These are phyloP conservation scores for peach (Prunus persica) DNA, from an alignment of 306 rosid species.

Conservation along the genomic window Prunus_persica_NCBIv2 NC_034014.1:27027501-27028000, in stretches of 20 bases:
- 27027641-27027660: neutral
- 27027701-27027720: too few relatives aligned
- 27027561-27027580: constrained; percentile 19
- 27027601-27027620: neutral
- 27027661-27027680: neutral
- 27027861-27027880: too few relatives aligned
- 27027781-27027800: too few relatives aligned
- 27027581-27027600: neutral
- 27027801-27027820: neutral
- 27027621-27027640: neutral
- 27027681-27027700: constrained; percentile 10
- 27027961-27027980: too few relatives aligned
- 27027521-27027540: constrained; percentile 34
- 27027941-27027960: too few relatives aligned
- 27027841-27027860: neutral
- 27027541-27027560: constrained; percentile 42
- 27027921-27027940: too few relatives aligned
- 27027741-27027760: too few relatives aligned
- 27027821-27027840: neutral
- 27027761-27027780: too few relatives aligned
- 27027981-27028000: too few relatives aligned
- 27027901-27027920: too few relatives aligned
- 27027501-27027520: constrained; percentile 55
- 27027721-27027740: too few relatives aligned
- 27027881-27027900: too few relatives aligned